These are phyloP conservation scores for Botrytis hyacinthi DNA, from an alignment of 2,329 filamentous ascomycete genomes.

Conservation along the genomic window DNA sequence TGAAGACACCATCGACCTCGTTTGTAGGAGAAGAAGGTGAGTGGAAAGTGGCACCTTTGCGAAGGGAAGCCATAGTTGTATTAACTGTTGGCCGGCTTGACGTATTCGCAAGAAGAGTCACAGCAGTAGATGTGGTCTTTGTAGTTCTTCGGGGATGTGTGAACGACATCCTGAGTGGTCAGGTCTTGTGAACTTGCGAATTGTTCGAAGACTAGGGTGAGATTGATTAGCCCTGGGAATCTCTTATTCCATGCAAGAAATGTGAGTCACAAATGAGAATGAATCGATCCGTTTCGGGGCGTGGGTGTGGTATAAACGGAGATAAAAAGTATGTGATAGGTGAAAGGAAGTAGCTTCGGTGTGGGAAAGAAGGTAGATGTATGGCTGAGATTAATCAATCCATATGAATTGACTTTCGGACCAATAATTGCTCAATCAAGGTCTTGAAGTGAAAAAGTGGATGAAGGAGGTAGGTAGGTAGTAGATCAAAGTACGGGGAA, in stretches of 20 bases:
- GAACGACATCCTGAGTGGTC: constrained; percentile 39
- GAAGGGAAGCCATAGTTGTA: constrained; percentile 55
- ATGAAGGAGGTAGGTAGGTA: background rate
- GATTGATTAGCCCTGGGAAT: constrained; percentile 31
- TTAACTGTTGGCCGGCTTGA: constrained; percentile 48
- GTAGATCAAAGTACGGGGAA: background rate
- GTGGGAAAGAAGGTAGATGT: background rate
- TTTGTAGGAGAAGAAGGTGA: constrained; percentile 40
- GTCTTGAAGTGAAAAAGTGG: background rate
- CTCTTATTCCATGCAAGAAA: constrained; percentile 32
- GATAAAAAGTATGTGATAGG: background rate
- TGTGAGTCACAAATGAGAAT: constrained; percentile 34
- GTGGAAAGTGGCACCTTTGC: constrained; percentile 67
- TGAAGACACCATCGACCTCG: constrained; percentile 30
- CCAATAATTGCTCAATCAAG: constrained; percentile 1
- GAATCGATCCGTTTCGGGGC: constrained; percentile 9
- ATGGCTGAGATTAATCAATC: constrained; percentile 5
- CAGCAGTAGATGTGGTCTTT: constrained; percentile 42
- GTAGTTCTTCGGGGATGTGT: constrained; percentile 39
- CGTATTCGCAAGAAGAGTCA: constrained; percentile 47
- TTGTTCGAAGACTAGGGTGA: constrained; percentile 28
- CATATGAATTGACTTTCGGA: background rate
- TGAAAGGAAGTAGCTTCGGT: constrained; percentile 13
- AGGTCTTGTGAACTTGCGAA: constrained; percentile 26
- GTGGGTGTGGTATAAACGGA: constrained; percentile 5